Conservation (phyloP, 257 asterid species). For the Ehretia macrophylla region DNA sequence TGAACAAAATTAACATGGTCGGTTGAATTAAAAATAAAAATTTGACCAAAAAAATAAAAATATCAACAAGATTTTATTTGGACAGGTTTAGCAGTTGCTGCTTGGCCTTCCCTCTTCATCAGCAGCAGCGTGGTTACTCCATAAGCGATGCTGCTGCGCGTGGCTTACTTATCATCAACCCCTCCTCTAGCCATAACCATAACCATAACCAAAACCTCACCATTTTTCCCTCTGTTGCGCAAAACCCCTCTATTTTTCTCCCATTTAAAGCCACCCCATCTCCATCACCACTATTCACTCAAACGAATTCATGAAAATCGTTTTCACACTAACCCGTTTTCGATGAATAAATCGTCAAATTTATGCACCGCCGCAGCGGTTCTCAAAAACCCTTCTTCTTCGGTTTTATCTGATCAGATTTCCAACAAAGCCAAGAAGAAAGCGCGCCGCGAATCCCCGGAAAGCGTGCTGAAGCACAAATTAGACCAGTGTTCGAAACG, state of each 20-base stretch:
- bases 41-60: too few species aligned
- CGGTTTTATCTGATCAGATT: background rate
- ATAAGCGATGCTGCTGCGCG: constrained; percentile 9
- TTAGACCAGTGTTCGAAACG: constrained; percentile 60
- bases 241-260: constrained; percentile 17
- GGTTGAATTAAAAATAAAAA: too few species aligned
- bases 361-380: constrained; percentile 42
- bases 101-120: too few species aligned
- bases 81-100: too few species aligned
- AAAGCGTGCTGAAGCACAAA: constrained; percentile 43
- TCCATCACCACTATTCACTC: constrained; percentile 6
- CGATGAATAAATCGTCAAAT: constrained; percentile 31
- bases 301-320: constrained; percentile 14
- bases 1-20: too few species aligned
- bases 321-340: constrained; percentile 15
- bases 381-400: constrained; percentile 17
- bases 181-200: constrained; percentile 12
- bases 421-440: constrained; percentile 34
- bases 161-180: constrained; percentile 22
- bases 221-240: constrained; percentile 2
- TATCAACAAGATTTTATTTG: too few species aligned
- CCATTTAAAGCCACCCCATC: constrained; percentile 22
- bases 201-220: constrained; percentile 21
- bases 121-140: background rate
- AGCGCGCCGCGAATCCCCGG: constrained; percentile 50